These are phyloP conservation scores for Linnemannia hyalina DNA, from an alignment of 192 early-diverging fungal genomes.

Conservation along the genomic window DNA sequence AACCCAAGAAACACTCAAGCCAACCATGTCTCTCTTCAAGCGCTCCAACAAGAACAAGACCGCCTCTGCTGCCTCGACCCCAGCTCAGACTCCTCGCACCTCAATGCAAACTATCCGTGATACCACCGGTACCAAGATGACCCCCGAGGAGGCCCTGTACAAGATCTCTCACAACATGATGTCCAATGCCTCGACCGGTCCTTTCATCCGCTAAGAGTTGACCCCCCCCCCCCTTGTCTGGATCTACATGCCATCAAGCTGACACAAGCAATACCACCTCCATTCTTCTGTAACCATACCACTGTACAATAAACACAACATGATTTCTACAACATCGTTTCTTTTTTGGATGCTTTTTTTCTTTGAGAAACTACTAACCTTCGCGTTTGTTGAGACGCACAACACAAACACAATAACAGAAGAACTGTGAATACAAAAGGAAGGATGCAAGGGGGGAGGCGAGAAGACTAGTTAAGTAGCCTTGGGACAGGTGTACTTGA, in stretches of 20 bases:
- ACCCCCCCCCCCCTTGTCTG: neutral
- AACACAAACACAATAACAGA: no score
- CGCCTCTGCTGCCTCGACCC: constrained; percentile 11
- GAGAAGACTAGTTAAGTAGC: no score
- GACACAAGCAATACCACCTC: neutral
- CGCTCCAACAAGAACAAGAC: constrained; percentile 37
- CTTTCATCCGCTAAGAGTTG: neutral
- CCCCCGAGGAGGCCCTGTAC: neutral
- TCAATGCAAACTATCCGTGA: neutral
- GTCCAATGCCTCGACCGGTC: neutral
- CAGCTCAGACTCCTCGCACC: constrained; percentile 14
- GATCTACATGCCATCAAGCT: neutral
- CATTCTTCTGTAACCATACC: no score
- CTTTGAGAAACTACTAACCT: no score
- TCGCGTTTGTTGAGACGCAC: no score
- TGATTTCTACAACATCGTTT: no score
- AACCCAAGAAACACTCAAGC: neutral
- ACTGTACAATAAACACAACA: no score
- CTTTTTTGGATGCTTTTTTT: no score
- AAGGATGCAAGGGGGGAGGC: no score
- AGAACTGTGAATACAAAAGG: no score
- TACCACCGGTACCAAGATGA: neutral
- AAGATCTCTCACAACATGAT: neutral
- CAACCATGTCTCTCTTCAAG: constrained; percentile 40
- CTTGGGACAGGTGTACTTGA: no score